phyloP scores from a whole-genome alignment of 2,329 filamentous ascomycete genomes.

The Colletotrichum salicis region DNA sequence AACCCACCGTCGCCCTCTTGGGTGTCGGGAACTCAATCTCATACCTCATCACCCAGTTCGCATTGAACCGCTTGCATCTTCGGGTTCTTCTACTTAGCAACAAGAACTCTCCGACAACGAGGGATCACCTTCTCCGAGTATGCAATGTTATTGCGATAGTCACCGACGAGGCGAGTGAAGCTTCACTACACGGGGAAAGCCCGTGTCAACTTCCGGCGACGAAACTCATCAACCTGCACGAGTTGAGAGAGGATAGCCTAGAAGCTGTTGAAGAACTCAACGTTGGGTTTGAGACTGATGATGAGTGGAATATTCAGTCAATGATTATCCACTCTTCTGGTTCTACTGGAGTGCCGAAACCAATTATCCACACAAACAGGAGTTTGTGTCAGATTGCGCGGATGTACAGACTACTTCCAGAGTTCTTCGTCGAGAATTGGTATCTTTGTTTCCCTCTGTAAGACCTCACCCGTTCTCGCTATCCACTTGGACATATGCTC shows the following conservation, averaged over 20 bases:
- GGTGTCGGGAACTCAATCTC: conserved; percentile 14
- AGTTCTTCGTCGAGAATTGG: conserved; percentile 28
- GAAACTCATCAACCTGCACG: background rate
- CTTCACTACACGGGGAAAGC: background rate
- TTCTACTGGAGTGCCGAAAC: conserved; percentile 23
- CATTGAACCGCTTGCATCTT: conserved; percentile 7
- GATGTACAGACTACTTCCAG: conserved; percentile 22
- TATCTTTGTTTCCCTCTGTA: conserved; percentile 29
- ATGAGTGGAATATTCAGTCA: conserved; percentile 25
- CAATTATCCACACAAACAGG: conserved; percentile 24
- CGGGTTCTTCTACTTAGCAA: conserved; percentile 20
- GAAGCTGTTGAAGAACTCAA: too few species aligned
- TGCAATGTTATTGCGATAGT: conserved; percentile 13
- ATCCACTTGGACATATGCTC: accelerated
- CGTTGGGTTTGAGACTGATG: background rate
- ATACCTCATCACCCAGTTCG: conserved; percentile 21
- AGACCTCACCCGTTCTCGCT: background rate
- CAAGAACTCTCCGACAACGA: conserved; percentile 19
- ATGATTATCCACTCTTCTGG: conserved; percentile 32
- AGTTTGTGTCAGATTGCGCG: conserved; percentile 22
- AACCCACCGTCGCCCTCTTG: conserved; percentile 21
- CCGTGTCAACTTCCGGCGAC: background rate
- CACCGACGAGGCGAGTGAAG: conserved; percentile 9
- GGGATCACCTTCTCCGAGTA: conserved; percentile 3
- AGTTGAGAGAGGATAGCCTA: background rate